Evolutionary conservation across 2,329 filamentous ascomycete genomes (phyloP).

Genomic region (Microcyclosporella mali): DNA sequence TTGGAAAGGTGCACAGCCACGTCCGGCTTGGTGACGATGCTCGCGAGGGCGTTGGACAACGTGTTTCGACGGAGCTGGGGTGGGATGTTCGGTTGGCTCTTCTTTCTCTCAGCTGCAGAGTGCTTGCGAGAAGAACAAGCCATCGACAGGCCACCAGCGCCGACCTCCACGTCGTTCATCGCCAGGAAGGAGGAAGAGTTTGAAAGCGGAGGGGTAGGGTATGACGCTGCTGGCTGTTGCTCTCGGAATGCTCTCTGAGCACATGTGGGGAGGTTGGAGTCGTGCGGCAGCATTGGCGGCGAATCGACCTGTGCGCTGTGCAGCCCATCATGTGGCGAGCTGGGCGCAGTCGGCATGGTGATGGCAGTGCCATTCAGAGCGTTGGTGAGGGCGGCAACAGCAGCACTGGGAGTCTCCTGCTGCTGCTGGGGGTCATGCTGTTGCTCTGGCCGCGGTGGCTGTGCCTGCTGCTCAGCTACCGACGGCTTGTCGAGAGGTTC

Average conservation of each 20-base stretch:
- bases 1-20: conserved; percentile 67
- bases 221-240: conserved; percentile 20
- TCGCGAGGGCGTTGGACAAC: conserved; percentile 51
- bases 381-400: conserved; percentile 14
- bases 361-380: conserved; percentile 15
- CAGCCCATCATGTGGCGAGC: conserved; percentile 24
- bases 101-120: conserved; percentile 21
- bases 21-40: conserved; percentile 57
- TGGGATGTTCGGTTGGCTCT: conserved; percentile 20
- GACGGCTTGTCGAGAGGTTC: conserved; percentile 2
- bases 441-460: background rate
- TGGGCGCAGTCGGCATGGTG: conserved; percentile 31
- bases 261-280: conserved; percentile 17
- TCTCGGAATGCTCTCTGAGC: background rate
- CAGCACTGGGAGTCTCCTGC: conserved; percentile 15
- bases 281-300: conserved; percentile 34
- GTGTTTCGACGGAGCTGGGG: conserved; percentile 33
- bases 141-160: conserved; percentile 12
- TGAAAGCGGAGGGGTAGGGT: conserved; percentile 39
- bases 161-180: conserved; percentile 24
- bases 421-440: conserved; percentile 4
- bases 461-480: background rate
- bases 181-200: conserved; percentile 34
- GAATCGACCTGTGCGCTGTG: conserved; percentile 18
- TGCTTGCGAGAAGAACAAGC: conserved; percentile 19